Percentiles rank a stretch among this genome's conserved stretches.
phyloP scores from a whole-genome alignment of 75 land plant species.

The Selaginella moellendorffii region DNA sequence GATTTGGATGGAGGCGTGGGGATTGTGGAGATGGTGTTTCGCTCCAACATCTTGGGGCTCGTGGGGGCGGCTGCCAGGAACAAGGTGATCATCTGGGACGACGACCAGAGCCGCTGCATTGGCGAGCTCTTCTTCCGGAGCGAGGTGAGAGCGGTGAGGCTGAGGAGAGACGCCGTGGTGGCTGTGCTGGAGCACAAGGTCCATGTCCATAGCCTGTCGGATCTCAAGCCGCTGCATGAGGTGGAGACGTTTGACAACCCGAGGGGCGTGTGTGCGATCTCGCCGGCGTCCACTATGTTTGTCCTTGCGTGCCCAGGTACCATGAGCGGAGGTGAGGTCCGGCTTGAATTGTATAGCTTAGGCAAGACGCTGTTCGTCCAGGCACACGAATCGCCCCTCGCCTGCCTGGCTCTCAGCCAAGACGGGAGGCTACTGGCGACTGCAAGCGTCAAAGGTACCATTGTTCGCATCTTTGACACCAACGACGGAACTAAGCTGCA shows the following conservation, averaged over 20 bases:
- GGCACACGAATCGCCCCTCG: neutral
- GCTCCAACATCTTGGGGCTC: constrained; percentile 10
- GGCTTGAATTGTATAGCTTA: neutral
- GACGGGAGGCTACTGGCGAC: neutral
- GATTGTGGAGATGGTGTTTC: constrained; percentile 12
- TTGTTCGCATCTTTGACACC: neutral
- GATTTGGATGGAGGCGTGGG: constrained; percentile 1
- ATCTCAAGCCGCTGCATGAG: constrained; percentile 12
- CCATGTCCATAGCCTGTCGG: constrained; percentile 11
- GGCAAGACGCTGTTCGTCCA: neutral
- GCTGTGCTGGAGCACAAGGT: constrained; percentile 10
- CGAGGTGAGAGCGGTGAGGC: constrained; percentile 3
- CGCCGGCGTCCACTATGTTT: neutral
- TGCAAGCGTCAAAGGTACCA: neutral
- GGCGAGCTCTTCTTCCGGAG: constrained; percentile 12
- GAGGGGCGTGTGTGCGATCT: constrained; percentile 11
- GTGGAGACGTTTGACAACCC: constrained; percentile 14
- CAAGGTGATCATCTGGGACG: constrained; percentile 18
- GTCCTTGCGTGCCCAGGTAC: constrained; percentile 14
- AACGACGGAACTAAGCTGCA: neutral
- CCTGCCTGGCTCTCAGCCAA: neutral
- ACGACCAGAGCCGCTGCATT: constrained; percentile 10
- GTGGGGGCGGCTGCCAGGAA: constrained; percentile 10
- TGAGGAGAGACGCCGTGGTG: constrained; percentile 10
- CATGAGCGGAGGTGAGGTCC: neutral